Conservation (phyloP, 2,329 filamentous ascomycete genomes). For the Helicocarpus griseus region DNA sequence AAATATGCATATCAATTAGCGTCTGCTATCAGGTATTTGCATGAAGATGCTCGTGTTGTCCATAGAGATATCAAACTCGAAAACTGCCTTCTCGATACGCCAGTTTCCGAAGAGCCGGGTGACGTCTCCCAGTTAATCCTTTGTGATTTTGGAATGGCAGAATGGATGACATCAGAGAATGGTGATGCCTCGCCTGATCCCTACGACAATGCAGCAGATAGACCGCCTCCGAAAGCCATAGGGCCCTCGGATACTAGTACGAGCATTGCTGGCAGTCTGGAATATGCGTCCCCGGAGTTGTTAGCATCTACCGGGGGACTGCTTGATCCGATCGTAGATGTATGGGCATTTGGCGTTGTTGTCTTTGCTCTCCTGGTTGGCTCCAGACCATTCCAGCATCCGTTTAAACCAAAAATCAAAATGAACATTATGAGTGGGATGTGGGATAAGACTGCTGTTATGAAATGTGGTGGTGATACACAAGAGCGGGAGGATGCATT, state of each 20-base stretch:
- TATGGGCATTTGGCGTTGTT: slow-evolving; percentile 59
- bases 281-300: slow-evolving; percentile 42
- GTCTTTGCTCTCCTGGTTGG: slow-evolving; percentile 53
- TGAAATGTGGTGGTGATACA: slow-evolving; percentile 30
- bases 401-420: slow-evolving; percentile 49
- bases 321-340: slow-evolving; percentile 47
- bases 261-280: slow-evolving; percentile 51
- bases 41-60: slow-evolving; percentile 57
- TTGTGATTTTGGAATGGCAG: slow-evolving; percentile 61
- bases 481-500: slow-evolving; percentile 37
- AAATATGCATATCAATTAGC: slow-evolving; percentile 55
- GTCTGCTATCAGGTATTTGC: slow-evolving; percentile 55
- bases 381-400: slow-evolving; percentile 52
- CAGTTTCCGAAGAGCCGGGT: slow-evolving; percentile 37
- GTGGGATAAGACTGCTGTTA: slow-evolving; percentile 46
- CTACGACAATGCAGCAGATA: slow-evolving; percentile 36
- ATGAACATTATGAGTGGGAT: slow-evolving; percentile 50
- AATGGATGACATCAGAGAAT: slow-evolving; percentile 52
- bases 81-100: slow-evolving; percentile 48
- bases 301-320: slow-evolving; percentile 30
- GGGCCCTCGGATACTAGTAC: slow-evolving; percentile 48
- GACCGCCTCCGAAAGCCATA: slow-evolving; percentile 41
- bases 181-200: slow-evolving; percentile 41
- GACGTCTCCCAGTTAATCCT: slow-evolving; percentile 45
- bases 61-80: slow-evolving; percentile 62